Conservation (phyloP, 2,329 filamentous ascomycete species). For the Nakataea oryzae region DNA sequence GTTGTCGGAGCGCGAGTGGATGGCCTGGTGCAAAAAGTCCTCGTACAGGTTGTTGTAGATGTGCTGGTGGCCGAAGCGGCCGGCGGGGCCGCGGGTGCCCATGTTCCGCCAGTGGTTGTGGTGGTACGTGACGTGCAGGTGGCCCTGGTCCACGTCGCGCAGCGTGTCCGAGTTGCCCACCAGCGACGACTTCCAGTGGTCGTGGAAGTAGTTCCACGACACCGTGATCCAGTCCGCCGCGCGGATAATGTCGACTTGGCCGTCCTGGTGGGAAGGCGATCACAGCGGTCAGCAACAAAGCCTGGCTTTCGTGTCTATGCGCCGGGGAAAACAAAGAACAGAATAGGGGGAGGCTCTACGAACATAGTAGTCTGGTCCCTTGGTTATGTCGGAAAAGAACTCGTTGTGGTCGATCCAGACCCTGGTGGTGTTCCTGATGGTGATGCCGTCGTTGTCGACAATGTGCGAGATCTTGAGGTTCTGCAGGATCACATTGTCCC, state of each 20-base stretch:
- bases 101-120: slow-evolving; percentile 36
- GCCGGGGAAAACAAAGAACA: background rate
- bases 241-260: slow-evolving; percentile 32
- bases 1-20: slow-evolving; percentile 36
- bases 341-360: slow-evolving; percentile 1
- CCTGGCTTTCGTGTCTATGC: background rate
- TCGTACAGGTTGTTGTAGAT: slow-evolving; percentile 39
- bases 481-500: slow-evolving; percentile 23
- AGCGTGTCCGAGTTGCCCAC: slow-evolving; percentile 28
- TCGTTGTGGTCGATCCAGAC: slow-evolving; percentile 39
- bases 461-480: slow-evolving; percentile 21
- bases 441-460: slow-evolving; percentile 28
- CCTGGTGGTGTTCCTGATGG: slow-evolving; percentile 30
- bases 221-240: slow-evolving; percentile 34
- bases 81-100: slow-evolving; percentile 35
- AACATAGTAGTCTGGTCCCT: slow-evolving; percentile 26
- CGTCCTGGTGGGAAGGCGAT: slow-evolving; percentile 19
- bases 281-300: background rate
- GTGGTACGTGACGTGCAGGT: slow-evolving; percentile 37
- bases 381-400: slow-evolving; percentile 27
- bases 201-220: slow-evolving; percentile 37
- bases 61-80: slow-evolving; percentile 37
- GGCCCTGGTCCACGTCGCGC: slow-evolving; percentile 28
- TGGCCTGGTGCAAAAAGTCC: slow-evolving; percentile 34
- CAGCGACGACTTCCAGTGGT: slow-evolving; percentile 35